Conservation (phyloP, 164 flowering plant species). For the Berberis thunbergii region DNA sequence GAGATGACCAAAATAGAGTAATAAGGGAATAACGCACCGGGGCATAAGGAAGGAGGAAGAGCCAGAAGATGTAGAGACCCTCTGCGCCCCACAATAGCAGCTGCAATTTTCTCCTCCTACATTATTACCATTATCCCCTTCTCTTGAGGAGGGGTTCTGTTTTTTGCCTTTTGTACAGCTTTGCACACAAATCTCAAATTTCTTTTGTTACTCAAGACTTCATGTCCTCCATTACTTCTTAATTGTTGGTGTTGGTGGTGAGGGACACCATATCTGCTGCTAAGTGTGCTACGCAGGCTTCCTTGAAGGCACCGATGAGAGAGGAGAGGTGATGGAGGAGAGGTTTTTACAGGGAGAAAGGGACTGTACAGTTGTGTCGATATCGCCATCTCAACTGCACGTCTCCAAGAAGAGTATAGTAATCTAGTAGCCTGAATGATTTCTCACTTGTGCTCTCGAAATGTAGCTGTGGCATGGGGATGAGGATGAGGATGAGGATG, state of each 20-base stretch:
- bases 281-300: not conserved
- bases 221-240: not conserved
- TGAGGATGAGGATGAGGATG: too few relatives aligned
- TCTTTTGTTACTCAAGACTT: not conserved
- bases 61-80: conserved; percentile 75
- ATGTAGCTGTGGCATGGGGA: too few relatives aligned
- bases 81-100: conserved; percentile 55
- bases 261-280: not conserved
- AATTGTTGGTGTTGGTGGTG: not conserved
- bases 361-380: not conserved
- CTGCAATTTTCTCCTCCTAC: conserved; percentile 21
- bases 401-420: too few relatives aligned
- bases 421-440: too few relatives aligned
- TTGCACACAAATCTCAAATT: conserved; percentile 9
- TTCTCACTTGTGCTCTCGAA: too few relatives aligned
- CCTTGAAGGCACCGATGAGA: not conserved
- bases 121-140: conserved; percentile 16
- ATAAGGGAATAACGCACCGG: conserved; percentile 38
- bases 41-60: conserved; percentile 87
- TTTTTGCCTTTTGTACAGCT: conserved; percentile 21
- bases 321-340: not conserved
- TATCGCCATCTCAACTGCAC: conserved; percentile 3
- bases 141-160: conserved; percentile 1
- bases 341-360: conserved; percentile 3
- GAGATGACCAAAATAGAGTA: not conserved